Percentiles rank a stretch among this genome's conserved stretches.
Conservation (phyloP, 768 basidiomycete genomes). For the Lactifluus echinatus region DNA sequence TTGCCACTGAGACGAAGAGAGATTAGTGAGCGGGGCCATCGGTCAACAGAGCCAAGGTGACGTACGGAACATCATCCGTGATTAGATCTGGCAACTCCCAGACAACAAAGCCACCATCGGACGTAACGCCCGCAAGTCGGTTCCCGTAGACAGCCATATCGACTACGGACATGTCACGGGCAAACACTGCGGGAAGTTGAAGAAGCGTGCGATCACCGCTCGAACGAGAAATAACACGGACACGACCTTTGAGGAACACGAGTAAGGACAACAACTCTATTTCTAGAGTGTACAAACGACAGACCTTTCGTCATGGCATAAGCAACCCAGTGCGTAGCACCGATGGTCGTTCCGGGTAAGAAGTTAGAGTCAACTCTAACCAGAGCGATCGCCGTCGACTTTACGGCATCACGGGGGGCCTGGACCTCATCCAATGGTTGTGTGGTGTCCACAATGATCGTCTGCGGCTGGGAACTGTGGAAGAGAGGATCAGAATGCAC, state of each 20-base stretch:
- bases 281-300: background rate
- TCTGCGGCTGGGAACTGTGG: slow-evolving; percentile 52
- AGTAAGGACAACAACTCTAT: background rate
- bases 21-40: background rate
- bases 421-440: slow-evolving; percentile 66
- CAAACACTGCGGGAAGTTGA: slow-evolving; percentile 60
- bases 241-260: slow-evolving; percentile 43
- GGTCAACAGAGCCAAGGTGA: slow-evolving; percentile 18
- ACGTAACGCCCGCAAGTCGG: slow-evolving; percentile 76
- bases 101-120: slow-evolving; percentile 82
- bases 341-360: slow-evolving; percentile 79
- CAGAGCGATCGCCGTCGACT: slow-evolving; percentile 84
- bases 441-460: slow-evolving; percentile 67
- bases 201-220: slow-evolving; percentile 82
- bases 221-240: slow-evolving; percentile 81
- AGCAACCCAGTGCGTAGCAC: slow-evolving; percentile 87
- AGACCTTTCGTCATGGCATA: slow-evolving; percentile 84
- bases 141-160: slow-evolving; percentile 85
- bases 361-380: slow-evolving; percentile 82
- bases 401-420: slow-evolving; percentile 66
- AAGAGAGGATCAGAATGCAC: background rate
- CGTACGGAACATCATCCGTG: slow-evolving; percentile 81
- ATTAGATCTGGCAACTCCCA: slow-evolving; percentile 82
- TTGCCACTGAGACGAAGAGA: slow-evolving; percentile 40
- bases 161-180: slow-evolving; percentile 51